Evolutionary conservation across 1,284 basidiomycete species (phyloP).

Genomic region (Rhizopogon parksii): DNA sequence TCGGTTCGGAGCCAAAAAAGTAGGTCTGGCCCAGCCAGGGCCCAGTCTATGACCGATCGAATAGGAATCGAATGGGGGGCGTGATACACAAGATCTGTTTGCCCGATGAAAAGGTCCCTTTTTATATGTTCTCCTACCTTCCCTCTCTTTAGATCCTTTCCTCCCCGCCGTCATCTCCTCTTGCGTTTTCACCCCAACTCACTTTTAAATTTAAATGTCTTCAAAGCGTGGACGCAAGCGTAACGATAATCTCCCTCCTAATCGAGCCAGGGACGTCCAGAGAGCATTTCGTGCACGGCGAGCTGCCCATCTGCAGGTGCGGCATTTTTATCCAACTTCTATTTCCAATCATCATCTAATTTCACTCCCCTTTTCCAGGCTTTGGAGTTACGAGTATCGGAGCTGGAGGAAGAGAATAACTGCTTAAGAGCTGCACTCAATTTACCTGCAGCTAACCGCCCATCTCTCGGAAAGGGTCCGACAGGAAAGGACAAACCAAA

Average conservation of each 20-base stretch:
- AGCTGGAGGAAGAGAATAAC: slow-evolving; percentile 81
- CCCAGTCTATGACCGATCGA: slow-evolving; percentile 31
- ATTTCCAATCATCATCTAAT: slow-evolving; percentile 35
- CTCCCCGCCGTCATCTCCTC: slow-evolving; percentile 22
- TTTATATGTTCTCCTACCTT: slow-evolving; percentile 36
- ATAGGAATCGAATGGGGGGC: slow-evolving; percentile 30
- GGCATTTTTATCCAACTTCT: slow-evolving; percentile 30
- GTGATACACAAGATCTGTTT: slow-evolving; percentile 31
- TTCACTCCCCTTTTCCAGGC: slow-evolving; percentile 44
- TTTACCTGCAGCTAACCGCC: slow-evolving; percentile 68
- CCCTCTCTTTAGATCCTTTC: slow-evolving; percentile 24
- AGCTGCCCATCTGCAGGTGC: slow-evolving; percentile 80
- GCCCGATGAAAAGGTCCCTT: slow-evolving; percentile 31
- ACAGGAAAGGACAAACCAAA: slow-evolving; percentile 78
- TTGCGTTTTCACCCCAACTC: slow-evolving; percentile 10
- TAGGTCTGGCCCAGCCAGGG: slow-evolving; percentile 24
- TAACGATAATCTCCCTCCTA: slow-evolving; percentile 88
- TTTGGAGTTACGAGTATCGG: slow-evolving; percentile 74
- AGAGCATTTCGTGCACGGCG: slow-evolving; percentile 86
- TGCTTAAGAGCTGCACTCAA: slow-evolving; percentile 69
- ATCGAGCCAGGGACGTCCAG: slow-evolving; percentile 88
- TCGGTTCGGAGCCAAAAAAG: slow-evolving; percentile 18
- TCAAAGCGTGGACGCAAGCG: slow-evolving; percentile 86
- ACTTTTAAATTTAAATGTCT: slow-evolving; percentile 44
- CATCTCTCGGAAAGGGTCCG: slow-evolving; percentile 70